Evolutionary conservation across 768 basidiomycete species (phyloP).

Genomic region (Austroboletus eburneus): DNA sequence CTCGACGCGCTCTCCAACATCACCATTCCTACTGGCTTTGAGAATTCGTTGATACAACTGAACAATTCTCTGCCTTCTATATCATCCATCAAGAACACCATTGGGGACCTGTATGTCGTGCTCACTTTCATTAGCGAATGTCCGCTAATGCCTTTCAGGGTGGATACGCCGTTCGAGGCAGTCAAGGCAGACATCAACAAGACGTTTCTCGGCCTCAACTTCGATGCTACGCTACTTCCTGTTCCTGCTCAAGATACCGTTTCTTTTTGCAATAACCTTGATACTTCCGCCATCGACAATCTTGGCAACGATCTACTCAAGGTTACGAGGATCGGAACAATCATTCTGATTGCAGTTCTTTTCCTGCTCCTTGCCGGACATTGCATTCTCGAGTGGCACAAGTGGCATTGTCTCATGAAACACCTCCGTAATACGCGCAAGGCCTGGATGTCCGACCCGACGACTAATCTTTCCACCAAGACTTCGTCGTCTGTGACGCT

Average conservation of each 20-base stretch:
- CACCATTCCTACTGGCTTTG: constrained; percentile 73
- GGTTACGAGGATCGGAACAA: constrained; percentile 72
- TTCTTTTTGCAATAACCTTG: constrained; percentile 72
- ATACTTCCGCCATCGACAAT: constrained; percentile 83
- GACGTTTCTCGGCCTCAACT: constrained; percentile 69
- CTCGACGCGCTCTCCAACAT: constrained; percentile 73
- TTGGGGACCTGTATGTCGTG: constrained; percentile 61
- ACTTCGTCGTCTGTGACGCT: constrained; percentile 52
- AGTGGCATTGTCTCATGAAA: constrained; percentile 67
- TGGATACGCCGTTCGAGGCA: constrained; percentile 84
- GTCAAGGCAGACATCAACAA: constrained; percentile 87
- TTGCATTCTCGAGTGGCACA: constrained; percentile 83
- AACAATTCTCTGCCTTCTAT: constrained; percentile 81
- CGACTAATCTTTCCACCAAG: constrained; percentile 37
- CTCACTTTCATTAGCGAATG: background rate
- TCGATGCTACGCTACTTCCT: constrained; percentile 70
- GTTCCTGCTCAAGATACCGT: constrained; percentile 68
- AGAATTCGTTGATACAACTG: constrained; percentile 66
- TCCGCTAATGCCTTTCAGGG: constrained; percentile 35
- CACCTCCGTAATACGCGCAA: constrained; percentile 69
- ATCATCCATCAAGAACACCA: constrained; percentile 61
- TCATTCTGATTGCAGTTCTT: constrained; percentile 69
- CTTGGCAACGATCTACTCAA: constrained; percentile 76
- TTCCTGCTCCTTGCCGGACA: constrained; percentile 70
- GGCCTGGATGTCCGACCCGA: constrained; percentile 75